These are phyloP conservation scores for Astrothelium subdiscretum DNA, from an alignment of 495 filamentous ascomycete species.

Conservation along the genomic window DNA sequence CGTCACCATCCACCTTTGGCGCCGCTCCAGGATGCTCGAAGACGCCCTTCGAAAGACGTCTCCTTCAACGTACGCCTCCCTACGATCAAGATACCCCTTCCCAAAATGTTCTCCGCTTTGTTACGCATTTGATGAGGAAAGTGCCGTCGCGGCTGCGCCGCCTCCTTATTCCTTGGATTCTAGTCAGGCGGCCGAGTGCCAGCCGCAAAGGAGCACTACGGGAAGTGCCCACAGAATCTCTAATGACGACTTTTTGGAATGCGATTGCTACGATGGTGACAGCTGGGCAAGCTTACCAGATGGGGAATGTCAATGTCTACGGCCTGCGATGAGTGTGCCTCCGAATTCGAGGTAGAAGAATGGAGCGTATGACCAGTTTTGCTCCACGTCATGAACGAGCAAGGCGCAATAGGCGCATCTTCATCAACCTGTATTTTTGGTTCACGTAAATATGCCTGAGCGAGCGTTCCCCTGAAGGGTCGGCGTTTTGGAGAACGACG, in stretches of 20 bases:
- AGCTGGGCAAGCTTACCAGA: background rate
- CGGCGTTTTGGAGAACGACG: no score
- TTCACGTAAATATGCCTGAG: no score
- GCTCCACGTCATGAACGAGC: no score
- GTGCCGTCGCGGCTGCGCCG: background rate
- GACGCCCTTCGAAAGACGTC: background rate
- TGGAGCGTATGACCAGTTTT: no score
- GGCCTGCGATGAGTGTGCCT: background rate
- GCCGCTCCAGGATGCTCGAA: background rate
- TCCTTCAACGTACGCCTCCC: background rate
- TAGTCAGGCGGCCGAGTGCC: background rate
- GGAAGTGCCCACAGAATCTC: background rate
- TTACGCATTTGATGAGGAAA: background rate
- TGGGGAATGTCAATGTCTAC: background rate
- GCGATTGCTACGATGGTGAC: conserved; percentile 1
- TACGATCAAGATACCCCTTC: background rate
- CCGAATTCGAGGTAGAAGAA: background rate
- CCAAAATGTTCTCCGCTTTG: background rate
- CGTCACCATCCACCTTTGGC: background rate
- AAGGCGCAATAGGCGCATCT: no score
- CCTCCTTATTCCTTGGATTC: background rate
- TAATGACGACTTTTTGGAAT: background rate
- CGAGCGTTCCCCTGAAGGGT: no score
- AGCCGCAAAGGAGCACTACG: background rate
- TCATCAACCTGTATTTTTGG: no score